Conservation (phyloP, 163 green algal genomes). For the Scenedesmus sp. region DNA sequence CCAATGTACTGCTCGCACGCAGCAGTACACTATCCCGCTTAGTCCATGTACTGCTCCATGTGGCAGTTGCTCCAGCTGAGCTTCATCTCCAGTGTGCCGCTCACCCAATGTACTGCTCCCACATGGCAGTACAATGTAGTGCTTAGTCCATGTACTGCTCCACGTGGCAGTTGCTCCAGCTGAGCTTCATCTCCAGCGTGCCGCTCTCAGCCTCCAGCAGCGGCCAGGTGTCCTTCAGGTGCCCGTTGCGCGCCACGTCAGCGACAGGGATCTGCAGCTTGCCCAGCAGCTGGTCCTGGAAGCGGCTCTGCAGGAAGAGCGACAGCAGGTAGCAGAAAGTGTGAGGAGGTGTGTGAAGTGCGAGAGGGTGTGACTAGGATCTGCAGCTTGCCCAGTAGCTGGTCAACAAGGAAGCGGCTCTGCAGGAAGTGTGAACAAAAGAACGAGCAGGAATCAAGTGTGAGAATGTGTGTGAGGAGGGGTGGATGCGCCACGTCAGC, state of each 20-base stretch:
- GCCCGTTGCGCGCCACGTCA: constrained; percentile 70
- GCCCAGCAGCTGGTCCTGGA: constrained; percentile 65
- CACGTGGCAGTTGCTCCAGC: constrained; percentile 59
- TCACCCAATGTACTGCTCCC: not conserved
- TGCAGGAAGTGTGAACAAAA: no score
- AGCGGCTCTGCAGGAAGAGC: constrained; percentile 20
- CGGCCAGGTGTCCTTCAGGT: constrained; percentile 72
- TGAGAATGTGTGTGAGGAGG: no score
- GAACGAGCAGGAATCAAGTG: no score
- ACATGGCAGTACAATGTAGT: not conserved
- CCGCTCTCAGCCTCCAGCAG: constrained; percentile 75
- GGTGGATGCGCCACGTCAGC: not conserved
- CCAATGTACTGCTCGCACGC: not conserved
- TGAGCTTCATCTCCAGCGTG: constrained; percentile 70
- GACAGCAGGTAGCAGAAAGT: not conserved
- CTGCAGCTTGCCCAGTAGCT: no score
- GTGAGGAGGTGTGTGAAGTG: no score
- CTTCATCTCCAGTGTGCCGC: not conserved
- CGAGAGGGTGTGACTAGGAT: no score
- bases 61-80: not conserved
- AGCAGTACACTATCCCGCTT: not conserved
- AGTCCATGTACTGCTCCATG: not conserved
- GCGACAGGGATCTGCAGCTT: constrained; percentile 62
- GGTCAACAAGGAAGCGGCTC: no score
- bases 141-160: constrained; percentile 41